Conservation (phyloP, 371 early-diverging fungal genomes). For the Fennellomyces sp. region DNA sequence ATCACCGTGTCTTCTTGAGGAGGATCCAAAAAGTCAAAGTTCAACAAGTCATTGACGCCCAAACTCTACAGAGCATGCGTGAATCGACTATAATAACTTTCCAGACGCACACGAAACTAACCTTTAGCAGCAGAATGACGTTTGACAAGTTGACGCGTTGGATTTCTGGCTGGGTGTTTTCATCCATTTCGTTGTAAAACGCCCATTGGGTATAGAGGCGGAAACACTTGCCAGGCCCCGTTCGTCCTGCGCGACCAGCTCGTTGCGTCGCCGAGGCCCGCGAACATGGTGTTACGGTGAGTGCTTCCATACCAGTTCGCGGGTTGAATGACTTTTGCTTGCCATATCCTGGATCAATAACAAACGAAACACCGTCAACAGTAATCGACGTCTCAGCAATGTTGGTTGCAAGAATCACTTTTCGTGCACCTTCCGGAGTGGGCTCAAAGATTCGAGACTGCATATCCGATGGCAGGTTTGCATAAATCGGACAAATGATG, state of each 20-base stretch:
- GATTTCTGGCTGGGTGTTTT: constrained; percentile 96
- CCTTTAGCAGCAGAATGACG: constrained; percentile 90
- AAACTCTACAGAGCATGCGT: constrained; percentile 58
- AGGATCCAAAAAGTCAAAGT: constrained; percentile 98
- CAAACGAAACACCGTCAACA: constrained; percentile 88
- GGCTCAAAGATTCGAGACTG: constrained; percentile 97
- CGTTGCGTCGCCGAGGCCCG: constrained; percentile 98
- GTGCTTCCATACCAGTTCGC: constrained; percentile 93
- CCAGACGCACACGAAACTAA: constrained; percentile 20
- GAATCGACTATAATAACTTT: background rate
- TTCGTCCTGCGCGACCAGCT: constrained; percentile 97
- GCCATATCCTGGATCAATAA: constrained; percentile 92
- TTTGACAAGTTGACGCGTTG: constrained; percentile 92
- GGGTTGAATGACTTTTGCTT: constrained; percentile 97
- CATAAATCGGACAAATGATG: constrained; percentile 94
- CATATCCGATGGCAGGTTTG: constrained; percentile 91
- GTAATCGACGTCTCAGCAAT: constrained; percentile 99
- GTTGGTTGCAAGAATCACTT: constrained; percentile 99
- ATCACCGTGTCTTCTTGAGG: constrained; percentile 94
- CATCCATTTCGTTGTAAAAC: constrained; percentile 93
- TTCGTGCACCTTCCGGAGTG: constrained; percentile 92
- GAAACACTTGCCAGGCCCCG: constrained; percentile 98
- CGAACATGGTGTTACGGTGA: constrained; percentile 93
- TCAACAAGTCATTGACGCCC: constrained; percentile 93
- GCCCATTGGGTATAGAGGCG: constrained; percentile 97